Percentiles rank a stretch among this genome's conserved stretches.
Evolutionary conservation across 345 rosid species (phyloP).

Genomic region (Kandelia obovata): DNA sequence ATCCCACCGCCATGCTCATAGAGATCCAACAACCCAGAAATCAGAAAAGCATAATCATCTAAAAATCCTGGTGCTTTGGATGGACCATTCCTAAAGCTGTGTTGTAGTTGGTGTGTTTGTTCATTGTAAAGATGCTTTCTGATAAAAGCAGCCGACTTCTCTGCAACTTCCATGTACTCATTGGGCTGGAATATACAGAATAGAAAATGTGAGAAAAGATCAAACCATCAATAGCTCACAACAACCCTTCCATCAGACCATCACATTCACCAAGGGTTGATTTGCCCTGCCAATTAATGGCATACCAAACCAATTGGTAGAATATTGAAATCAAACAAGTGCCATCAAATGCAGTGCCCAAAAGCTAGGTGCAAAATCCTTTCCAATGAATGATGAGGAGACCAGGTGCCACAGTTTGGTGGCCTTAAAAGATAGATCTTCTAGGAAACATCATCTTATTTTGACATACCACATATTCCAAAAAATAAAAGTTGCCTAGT

Average conservation of each 20-base stretch:
- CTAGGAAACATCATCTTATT: too few relatives aligned
- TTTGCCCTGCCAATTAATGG: too few relatives aligned
- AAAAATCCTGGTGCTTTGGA: conserved; percentile 91
- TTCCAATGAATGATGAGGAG: too few relatives aligned
- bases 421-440: too few relatives aligned
- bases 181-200: conserved; percentile 49
- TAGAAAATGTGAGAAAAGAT: neutral
- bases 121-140: conserved; percentile 60
- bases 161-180: conserved; percentile 76
- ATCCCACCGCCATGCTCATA: conserved; percentile 63
- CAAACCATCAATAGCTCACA: neutral
- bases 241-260: neutral
- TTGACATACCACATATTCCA: neutral
- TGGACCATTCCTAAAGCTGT: conserved; percentile 48
- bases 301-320: too few relatives aligned
- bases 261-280: neutral
- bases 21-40: conserved; percentile 77
- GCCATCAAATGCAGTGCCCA: too few relatives aligned
- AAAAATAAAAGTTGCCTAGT: neutral
- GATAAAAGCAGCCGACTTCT: conserved; percentile 74
- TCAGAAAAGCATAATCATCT: conserved; percentile 49
- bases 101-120: conserved; percentile 23
- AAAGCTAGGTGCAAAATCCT: too few relatives aligned
- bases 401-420: too few relatives aligned
- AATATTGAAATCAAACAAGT: too few relatives aligned